Percentiles rank a stretch among this genome's conserved stretches.
Conservation (phyloP, 1,284 basidiomycete genomes). For the Cutaneotrichosporon cutaneum region DNA sequence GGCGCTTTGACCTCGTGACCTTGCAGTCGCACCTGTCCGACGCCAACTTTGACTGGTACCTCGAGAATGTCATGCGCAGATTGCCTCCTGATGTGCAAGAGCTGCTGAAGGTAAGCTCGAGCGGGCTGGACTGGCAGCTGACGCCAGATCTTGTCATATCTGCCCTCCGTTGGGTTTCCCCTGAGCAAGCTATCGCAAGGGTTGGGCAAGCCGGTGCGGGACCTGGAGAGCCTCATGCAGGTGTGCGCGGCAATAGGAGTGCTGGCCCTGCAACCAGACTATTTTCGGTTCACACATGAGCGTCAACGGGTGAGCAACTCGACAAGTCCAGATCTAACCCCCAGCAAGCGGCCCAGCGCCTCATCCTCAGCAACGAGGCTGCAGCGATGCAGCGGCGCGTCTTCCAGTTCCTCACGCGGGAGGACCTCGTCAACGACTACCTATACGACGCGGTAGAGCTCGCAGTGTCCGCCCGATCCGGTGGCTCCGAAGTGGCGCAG, state of each 20-base stretch:
- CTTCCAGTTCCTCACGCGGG: slow-evolving; percentile 28
- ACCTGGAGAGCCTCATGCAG: slow-evolving; percentile 23
- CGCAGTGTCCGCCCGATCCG: slow-evolving; percentile 25
- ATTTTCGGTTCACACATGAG: slow-evolving; percentile 43
- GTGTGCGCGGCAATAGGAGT: slow-evolving; percentile 22
- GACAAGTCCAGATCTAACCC: background rate
- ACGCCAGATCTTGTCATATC: slow-evolving; percentile 31
- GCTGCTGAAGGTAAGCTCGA: slow-evolving; percentile 29
- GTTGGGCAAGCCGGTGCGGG: slow-evolving; percentile 16
- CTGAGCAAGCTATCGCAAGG: slow-evolving; percentile 28
- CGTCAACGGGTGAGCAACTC: slow-evolving; percentile 33
- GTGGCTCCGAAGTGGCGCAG: slow-evolving; percentile 15
- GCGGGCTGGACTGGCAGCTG: background rate
- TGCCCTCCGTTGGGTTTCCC: slow-evolving; percentile 35
- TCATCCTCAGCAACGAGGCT: slow-evolving; percentile 26
- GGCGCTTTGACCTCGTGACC: slow-evolving; percentile 33
- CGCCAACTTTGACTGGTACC: slow-evolving; percentile 36
- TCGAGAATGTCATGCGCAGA: slow-evolving; percentile 27
- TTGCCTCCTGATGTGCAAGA: slow-evolving; percentile 28
- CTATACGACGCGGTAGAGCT: slow-evolving; percentile 41
- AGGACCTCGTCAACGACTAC: slow-evolving; percentile 27
- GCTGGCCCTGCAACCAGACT: slow-evolving; percentile 10
- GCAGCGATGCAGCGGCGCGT: slow-evolving; percentile 26
- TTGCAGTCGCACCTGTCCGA: slow-evolving; percentile 37
- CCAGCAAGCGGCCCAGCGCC: slow-evolving; percentile 35